phyloP scores from a whole-genome alignment of 495 filamentous ascomycete genomes.

The Xylaria castorea region DNA sequence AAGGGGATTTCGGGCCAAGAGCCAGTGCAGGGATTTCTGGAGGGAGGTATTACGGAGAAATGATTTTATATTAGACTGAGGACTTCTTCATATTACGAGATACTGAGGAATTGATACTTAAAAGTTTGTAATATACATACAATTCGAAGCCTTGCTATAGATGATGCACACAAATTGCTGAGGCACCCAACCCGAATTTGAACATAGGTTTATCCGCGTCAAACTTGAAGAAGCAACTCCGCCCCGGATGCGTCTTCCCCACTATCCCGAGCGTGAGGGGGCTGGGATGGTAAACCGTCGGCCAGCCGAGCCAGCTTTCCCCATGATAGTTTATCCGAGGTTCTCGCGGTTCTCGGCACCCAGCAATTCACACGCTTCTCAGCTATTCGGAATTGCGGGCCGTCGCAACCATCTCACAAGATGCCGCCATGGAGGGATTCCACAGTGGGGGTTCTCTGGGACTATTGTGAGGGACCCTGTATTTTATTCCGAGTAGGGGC shows the following conservation, averaged over 20 bases:
- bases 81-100: not conserved
- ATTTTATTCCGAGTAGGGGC: conserved; percentile 27
- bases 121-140: not conserved
- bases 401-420: conserved; percentile 41
- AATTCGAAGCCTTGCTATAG: not conserved
- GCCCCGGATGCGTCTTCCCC: conserved; percentile 7
- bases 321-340: conserved; percentile 20
- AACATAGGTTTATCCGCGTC: not conserved
- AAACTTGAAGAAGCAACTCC: conserved; percentile 9
- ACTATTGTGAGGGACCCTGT: conserved; percentile 10
- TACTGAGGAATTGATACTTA: not conserved
- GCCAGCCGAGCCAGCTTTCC: conserved; percentile 28
- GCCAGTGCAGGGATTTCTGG: not conserved
- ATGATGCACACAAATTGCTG: not conserved
- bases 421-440: conserved; percentile 39
- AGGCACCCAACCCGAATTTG: not conserved
- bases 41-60: not conserved
- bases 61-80: not conserved
- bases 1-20: not conserved
- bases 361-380: conserved; percentile 15
- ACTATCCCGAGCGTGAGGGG: conserved; percentile 13
- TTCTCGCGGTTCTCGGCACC: not conserved
- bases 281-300: conserved; percentile 12
- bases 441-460: conserved; percentile 34
- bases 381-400: conserved; percentile 41